These are phyloP conservation scores for Kregervanrija delftensis DNA, from an alignment of 805 yeast genomes.

Conservation along the genomic window DNA sequence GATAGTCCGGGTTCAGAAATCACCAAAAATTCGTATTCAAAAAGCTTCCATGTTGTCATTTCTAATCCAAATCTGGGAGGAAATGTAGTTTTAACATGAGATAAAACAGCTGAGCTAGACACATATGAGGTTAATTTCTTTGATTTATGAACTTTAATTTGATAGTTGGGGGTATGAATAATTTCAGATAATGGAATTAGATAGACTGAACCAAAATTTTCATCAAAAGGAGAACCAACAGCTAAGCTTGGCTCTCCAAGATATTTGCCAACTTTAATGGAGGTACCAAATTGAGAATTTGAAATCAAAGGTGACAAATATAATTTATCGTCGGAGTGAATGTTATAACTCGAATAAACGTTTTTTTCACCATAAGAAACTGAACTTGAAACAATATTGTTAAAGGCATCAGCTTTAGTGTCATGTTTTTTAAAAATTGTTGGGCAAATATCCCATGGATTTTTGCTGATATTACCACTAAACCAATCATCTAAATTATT, in stretches of 20 bases:
- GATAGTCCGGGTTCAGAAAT: slow-evolving; percentile 50
- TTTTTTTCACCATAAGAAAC: not conserved
- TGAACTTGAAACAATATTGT: not conserved
- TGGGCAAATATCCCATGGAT: slow-evolving; percentile 32
- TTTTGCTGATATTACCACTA: slow-evolving; percentile 12
- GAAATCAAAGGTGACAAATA: slow-evolving; percentile 14
- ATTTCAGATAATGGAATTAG: slow-evolving; percentile 33
- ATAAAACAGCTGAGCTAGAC: slow-evolving; percentile 7
- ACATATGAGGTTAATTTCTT: slow-evolving; percentile 1
- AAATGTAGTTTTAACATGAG: slow-evolving; percentile 24
- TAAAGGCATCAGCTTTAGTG: not conserved
- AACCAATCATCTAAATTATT: slow-evolving; percentile 37
- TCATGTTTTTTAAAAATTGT: slow-evolving; percentile 10
- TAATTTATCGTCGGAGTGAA: not conserved
- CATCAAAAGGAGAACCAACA: slow-evolving; percentile 45
- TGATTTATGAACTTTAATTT: not conserved
- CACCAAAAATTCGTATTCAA: slow-evolving; percentile 31
- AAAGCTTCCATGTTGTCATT: slow-evolving; percentile 24
- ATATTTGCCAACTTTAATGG: slow-evolving; percentile 37
- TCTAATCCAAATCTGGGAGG: slow-evolving; percentile 38
- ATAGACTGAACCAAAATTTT: slow-evolving; percentile 36
- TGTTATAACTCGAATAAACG: too few species aligned
- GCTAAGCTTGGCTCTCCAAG: slow-evolving; percentile 35
- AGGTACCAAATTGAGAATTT: slow-evolving; percentile 41
- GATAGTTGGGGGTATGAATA: not conserved